phyloP scores from a whole-genome alignment of 2,329 filamentous ascomycete genomes.

The Lasiodiplodia sp. region DNA sequence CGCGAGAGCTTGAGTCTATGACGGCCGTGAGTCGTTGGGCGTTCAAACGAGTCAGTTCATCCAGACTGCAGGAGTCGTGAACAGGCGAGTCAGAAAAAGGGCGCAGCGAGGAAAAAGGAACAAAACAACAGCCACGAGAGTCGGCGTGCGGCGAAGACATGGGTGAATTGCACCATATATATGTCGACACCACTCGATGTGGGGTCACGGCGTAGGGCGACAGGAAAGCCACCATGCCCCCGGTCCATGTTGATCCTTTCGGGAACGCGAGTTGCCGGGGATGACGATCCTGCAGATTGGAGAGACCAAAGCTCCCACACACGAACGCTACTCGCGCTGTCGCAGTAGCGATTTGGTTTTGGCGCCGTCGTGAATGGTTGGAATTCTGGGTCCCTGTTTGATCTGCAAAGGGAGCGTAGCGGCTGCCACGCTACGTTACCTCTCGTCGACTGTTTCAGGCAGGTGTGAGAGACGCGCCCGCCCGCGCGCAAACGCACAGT shows the following conservation, averaged over 20 bases:
- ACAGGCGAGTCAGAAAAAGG: not conserved
- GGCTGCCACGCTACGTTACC: not conserved
- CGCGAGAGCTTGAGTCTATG: not conserved
- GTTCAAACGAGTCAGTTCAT: not conserved
- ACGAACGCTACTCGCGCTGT: not conserved
- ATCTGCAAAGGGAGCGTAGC: not conserved
- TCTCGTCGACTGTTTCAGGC: slow-evolving; percentile 2
- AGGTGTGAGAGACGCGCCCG: not conserved
- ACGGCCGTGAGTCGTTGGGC: not conserved
- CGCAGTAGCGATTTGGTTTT: slow-evolving; percentile 3
- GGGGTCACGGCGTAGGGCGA: slow-evolving; percentile 8
- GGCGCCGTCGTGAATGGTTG: not conserved
- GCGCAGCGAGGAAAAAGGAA: not conserved
- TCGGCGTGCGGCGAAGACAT: not conserved
- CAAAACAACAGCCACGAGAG: not conserved
- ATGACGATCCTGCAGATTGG: not conserved
- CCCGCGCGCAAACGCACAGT: not conserved
- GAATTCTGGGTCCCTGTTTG: not conserved
- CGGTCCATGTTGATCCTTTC: not conserved
- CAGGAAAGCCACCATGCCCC: not conserved
- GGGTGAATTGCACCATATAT: not conserved
- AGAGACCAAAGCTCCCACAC: not conserved
- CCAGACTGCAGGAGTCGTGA: not conserved
- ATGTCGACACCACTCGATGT: not conserved
- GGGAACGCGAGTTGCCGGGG: slow-evolving; percentile 13